These are phyloP conservation scores for Garcileccinum viscosum DNA, from an alignment of 1,284 basidiomycete genomes.

Conservation along the genomic window DNA sequence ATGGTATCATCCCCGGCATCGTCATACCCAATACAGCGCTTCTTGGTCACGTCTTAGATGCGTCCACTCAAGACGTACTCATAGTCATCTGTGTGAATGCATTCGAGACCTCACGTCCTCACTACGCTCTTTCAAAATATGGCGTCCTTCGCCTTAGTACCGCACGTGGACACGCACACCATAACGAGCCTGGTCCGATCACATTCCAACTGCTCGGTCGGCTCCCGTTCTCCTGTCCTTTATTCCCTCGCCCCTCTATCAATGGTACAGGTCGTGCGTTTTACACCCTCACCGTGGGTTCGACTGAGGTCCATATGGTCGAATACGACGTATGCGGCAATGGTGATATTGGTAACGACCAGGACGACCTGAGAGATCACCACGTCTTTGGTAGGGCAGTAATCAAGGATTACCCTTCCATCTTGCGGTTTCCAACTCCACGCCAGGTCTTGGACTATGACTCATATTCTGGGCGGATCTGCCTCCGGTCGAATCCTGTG, in stretches of 20 bases:
- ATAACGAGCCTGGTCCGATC: constrained; percentile 12
- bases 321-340: constrained; percentile 20
- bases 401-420: constrained; percentile 9
- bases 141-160: constrained; percentile 18
- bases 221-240: not conserved
- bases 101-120: constrained; percentile 15
- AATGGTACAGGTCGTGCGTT: constrained; percentile 22
- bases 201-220: constrained; percentile 16
- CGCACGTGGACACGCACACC: not conserved
- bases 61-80: constrained; percentile 15
- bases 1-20: constrained; percentile 8
- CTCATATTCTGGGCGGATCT: constrained; percentile 29
- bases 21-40: constrained; percentile 1
- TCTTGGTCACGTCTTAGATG: constrained; percentile 19
- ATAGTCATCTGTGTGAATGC: constrained; percentile 13
- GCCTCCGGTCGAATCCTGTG: constrained; percentile 6
- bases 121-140: not conserved
- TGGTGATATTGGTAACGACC: not conserved
- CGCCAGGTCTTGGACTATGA: constrained; percentile 26
- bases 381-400: not conserved
- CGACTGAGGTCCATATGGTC: constrained; percentile 11
- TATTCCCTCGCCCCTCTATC: constrained; percentile 20
- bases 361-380: not conserved
- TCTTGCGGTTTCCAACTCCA: constrained; percentile 11
- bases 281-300: not conserved